Evolutionary conservation across 2,329 filamentous ascomycete genomes (phyloP), one percentile per base, ranked within the genome.

Genomic region (Purpureocillium takamizusanense): DNA sequence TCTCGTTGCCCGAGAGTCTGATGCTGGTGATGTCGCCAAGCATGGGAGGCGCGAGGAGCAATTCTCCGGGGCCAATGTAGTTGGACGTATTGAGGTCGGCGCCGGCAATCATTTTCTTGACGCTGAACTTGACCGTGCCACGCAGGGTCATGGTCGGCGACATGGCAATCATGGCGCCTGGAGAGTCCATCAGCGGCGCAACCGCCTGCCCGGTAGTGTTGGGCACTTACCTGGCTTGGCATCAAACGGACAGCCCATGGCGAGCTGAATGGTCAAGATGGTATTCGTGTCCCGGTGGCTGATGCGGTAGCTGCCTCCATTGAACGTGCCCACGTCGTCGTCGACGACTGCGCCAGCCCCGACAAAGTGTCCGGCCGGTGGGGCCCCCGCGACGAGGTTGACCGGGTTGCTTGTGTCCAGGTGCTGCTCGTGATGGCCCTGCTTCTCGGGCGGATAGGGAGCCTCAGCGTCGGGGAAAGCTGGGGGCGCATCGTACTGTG

Each of bases 281-380:
- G 85, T 88, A 59, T 97, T 98, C 42, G 78, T 82, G 59, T 95
- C 88, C 16, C 92, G 75, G 56, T 98, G 92, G 53, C 86, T 92
- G 55, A 97, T 88, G 32, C 92, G 76, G 58, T 90, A 98, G 54
- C 85, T 90, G 11, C 92, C 92, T 13, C 92, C 92, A 56, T 97
- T 97, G 69, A 97, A 98, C 0, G 84, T 92, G n/a, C 92, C 92
- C 2, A 94, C 78, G 50, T 95, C 89, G 50, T 95, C 89, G 59
- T 97, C 92, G 23, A 78, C 69, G 1, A 74, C 72, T 1, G 81
- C 66, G 28, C 42, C 44, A 0, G 74, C 78, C 23, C 84, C 85
- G 6, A 69, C 58, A 46, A 90, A 88, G 41, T 83, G 73, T 25
- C 63, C 60, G 13, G 65, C 60, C 7, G 61, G 54, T 10, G 65